Conservation (phyloP, 2,329 filamentous ascomycete species). For the Trichoderma koningii region DNA sequence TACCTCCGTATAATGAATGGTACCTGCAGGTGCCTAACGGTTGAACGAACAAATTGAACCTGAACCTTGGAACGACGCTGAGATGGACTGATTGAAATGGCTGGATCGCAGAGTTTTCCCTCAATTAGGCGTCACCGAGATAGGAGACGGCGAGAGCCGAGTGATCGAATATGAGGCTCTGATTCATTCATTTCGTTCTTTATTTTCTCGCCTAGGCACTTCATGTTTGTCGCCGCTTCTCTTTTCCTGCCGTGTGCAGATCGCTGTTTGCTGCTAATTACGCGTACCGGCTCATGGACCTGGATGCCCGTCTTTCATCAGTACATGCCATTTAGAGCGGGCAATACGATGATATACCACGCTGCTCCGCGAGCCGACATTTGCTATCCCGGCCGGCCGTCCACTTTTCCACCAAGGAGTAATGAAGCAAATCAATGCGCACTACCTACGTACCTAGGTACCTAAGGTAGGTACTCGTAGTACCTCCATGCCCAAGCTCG, state of each 20-base stretch:
- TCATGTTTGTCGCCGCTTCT: neutral
- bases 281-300: conserved; percentile 5
- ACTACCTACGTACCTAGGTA: neutral
- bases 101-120: neutral
- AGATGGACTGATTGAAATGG: conserved; percentile 16
- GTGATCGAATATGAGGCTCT: neutral
- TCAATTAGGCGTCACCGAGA: neutral
- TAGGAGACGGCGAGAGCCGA: conserved; percentile 14
- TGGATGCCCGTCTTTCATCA: conserved; percentile 2
- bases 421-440: conserved; percentile 19
- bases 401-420: conserved; percentile 10
- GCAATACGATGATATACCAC: conserved; percentile 2
- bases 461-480: too few species aligned
- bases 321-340: neutral
- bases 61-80: neutral
- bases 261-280: conserved; percentile 16
- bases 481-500: neutral
- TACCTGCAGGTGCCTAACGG: neutral
- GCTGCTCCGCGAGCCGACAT: conserved; percentile 12
- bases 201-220: neutral
- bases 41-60: too few species aligned
- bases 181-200: too few species aligned
- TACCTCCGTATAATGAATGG: conserved; percentile 2
- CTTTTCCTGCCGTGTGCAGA: conserved; percentile 15
- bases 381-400: neutral